Conservation (phyloP, 176 grass and related monocot genomes). For the Cenchrus americanus region DNA sequence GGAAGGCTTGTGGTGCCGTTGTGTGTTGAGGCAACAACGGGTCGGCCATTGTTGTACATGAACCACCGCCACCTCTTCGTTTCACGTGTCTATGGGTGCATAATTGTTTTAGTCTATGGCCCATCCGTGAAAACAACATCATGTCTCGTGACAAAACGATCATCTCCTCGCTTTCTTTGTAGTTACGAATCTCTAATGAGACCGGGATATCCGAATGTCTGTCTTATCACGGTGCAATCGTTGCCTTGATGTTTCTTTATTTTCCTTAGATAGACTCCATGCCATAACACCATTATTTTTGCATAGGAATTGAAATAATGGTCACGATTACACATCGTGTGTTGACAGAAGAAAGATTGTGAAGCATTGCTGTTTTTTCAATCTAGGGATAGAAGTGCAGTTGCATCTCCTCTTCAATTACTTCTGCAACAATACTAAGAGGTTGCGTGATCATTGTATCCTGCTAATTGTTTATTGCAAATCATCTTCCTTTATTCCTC, state of each 20-base stretch:
- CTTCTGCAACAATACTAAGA: too few species aligned
- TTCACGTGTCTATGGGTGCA: conserved; percentile 40
- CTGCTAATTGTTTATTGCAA: too few species aligned
- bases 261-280: neutral
- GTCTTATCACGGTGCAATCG: neutral
- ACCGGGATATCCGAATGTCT: too few species aligned
- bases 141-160: neutral
- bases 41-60: conserved; percentile 39
- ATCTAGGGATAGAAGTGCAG: too few species aligned
- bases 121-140: conserved; percentile 4
- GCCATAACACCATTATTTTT: too few species aligned
- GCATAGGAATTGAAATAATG: too few species aligned
- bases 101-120: conserved; percentile 52
- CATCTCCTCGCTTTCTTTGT: neutral
- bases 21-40: conserved; percentile 15
- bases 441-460: too few species aligned
- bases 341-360: too few species aligned
- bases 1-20: conserved; percentile 4
- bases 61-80: conserved; percentile 15
- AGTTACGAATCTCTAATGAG: neutral
- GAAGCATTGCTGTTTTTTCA: too few species aligned
- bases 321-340: too few species aligned
- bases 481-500: too few species aligned
- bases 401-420: too few species aligned
- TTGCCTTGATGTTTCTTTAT: neutral